Evolutionary conservation across 1,139 yeast species (phyloP), one percentile per base, ranked within the genome.

Genomic region (Ashbya aceris): DNA sequence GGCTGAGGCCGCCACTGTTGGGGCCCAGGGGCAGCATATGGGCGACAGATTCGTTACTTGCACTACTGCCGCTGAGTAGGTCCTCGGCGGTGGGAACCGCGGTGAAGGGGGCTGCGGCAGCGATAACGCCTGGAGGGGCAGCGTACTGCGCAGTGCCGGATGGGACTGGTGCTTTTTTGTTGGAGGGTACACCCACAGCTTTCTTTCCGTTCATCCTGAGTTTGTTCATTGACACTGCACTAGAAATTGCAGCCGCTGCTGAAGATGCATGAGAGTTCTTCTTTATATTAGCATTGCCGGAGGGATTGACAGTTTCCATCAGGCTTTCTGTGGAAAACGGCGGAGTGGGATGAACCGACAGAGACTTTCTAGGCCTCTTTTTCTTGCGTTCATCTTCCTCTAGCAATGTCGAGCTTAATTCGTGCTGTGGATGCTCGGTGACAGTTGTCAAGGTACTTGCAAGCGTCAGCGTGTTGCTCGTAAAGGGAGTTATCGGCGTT

Each of bases 31-130:
- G 43, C 13, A 43, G 41, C 20, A 40, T 20, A 14, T 35, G 36
- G 26, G 34, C 41, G 26, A 42, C 40, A 8, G 39, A 39, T 8
- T 40, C 38, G 13, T 41, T 43, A 10, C 42, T 42, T 36, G 42
- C 42, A 9, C 40, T 30, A 7, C 40, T 33, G 12, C 38, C 47
- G 10, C 46, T 41, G 7, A 33, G 36, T 6, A 28, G n/a, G 8
- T 44, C 47, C 9, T 46, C 49, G 13, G 39, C 27, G 29, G 27
- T 34, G n/a, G 37, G 29, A n/a, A 34, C 37, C 3, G 27, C 11
- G 29, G n/a, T 20, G 5, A 32, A 10, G 12, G 35, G 12, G 4
- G 35, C 35, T 11, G 20, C 20, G 17, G 20, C 23, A 10, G 13
- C 7, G 20, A 13, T 11, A 7, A 20, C 27, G 10, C 13, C 12